Conservation (phyloP, 805 yeast species). For the Teunomyces barrocoloradensis region DNA sequence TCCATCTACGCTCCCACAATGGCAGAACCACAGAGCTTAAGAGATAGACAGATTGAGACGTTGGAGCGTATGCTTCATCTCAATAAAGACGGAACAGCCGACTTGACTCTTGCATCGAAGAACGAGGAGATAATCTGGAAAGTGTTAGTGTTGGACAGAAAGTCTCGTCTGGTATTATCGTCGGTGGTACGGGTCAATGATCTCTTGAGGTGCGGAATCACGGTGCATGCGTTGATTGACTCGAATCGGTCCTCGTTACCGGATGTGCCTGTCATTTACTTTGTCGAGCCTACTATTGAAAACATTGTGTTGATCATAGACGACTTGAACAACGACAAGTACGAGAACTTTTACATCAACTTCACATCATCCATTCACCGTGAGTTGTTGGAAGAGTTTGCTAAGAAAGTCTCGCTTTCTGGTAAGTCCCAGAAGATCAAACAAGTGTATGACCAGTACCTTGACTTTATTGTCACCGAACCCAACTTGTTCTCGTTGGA, state of each 20-base stretch:
- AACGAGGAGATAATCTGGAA: conserved; percentile 84
- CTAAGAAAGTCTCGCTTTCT: conserved; percentile 70
- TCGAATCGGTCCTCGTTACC: conserved; percentile 79
- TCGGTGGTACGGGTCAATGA: conserved; percentile 93
- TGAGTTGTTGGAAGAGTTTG: conserved; percentile 81
- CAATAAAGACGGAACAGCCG: conserved; percentile 60
- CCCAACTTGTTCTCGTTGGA: conserved; percentile 86
- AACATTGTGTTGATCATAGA: conserved; percentile 67
- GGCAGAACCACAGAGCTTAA: conserved; percentile 13
- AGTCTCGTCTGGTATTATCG: conserved; percentile 82
- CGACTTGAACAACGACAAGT: conserved; percentile 72
- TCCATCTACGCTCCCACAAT: not conserved
- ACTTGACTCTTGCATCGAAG: conserved; percentile 52
- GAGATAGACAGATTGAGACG: conserved; percentile 24
- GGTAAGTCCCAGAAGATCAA: conserved; percentile 71
- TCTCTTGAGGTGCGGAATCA: conserved; percentile 83
- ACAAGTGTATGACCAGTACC: conserved; percentile 92
- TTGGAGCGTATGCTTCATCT: conserved; percentile 84
- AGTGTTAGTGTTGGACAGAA: conserved; percentile 75
- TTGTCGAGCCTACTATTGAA: conserved; percentile 80
- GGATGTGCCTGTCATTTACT: conserved; percentile 93
- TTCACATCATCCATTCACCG: conserved; percentile 80
- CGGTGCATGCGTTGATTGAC: conserved; percentile 76
- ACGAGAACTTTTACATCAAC: conserved; percentile 78
- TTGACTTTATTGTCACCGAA: conserved; percentile 90